A percentile compares a stretch with the other conserved stretches of the same genome.
Conservation (phyloP, 139 green algal genomes). For the Zygnema circumcarinatum region DNA sequence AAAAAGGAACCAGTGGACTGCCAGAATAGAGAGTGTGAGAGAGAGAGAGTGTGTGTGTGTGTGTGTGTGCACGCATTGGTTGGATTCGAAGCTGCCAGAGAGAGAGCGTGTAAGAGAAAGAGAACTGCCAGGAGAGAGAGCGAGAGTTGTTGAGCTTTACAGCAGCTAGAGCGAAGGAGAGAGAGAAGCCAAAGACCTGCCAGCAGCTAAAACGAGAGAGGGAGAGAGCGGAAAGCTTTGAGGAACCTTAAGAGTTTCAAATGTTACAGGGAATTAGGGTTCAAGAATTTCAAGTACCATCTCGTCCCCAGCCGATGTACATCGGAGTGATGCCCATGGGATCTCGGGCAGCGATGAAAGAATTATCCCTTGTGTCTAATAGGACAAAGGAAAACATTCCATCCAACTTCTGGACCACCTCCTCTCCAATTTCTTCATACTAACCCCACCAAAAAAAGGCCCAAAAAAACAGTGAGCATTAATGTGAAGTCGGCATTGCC, state of each 20-base stretch:
- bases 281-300: constrained; percentile 41
- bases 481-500: constrained; percentile 16
- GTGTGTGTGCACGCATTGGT: no score
- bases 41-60: no score
- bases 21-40: no score
- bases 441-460: constrained; percentile 73
- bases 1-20: no score
- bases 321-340: constrained; percentile 92
- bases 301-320: constrained; percentile 86
- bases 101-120: no score
- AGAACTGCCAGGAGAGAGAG: no score
- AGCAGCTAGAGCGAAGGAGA: neutral
- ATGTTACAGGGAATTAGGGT: no score
- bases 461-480: constrained; percentile 44
- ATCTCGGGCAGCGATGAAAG: constrained; percentile 84
- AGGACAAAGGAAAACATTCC: constrained; percentile 93
- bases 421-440: constrained; percentile 78
- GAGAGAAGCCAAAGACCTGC: neutral
- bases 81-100: no score
- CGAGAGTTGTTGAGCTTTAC: no score
- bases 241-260: neutral
- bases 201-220: neutral
- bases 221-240: neutral
- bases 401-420: constrained; percentile 85
- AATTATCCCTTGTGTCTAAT: constrained; percentile 71